A percentile compares a stretch with the other conserved stretches of the same genome.
phyloP scores from a whole-genome alignment of 768 basidiomycete species.

The Trametes maxima region DNA sequence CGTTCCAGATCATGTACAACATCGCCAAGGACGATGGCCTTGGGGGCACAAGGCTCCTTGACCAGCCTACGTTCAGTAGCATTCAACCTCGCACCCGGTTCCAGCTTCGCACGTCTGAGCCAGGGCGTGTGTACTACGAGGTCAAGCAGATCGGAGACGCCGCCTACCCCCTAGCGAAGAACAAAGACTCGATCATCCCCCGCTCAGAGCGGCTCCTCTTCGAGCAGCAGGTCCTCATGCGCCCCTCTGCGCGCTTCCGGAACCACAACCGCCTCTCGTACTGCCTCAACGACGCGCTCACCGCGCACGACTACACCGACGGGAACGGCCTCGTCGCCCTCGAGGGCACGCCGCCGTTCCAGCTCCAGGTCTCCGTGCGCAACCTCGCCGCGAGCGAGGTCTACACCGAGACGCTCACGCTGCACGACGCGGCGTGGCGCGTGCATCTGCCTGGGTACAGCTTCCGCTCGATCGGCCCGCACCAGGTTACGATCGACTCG shows the following conservation, averaged over 20 bases:
- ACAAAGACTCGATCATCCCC: conserved; percentile 63
- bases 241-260: conserved; percentile 82
- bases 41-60: conserved; percentile 70
- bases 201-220: conserved; percentile 71
- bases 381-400: conserved; percentile 73
- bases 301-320: conserved; percentile 51
- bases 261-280: conserved; percentile 66
- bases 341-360: conserved; percentile 87
- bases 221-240: conserved; percentile 81
- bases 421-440: conserved; percentile 63
- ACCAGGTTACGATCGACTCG: conserved; percentile 76
- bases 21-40: conserved; percentile 69
- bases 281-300: conserved; percentile 73
- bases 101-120: conserved; percentile 74
- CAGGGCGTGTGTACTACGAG: conserved; percentile 87
- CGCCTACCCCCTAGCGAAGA: conserved; percentile 77
- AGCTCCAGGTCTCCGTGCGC: conserved; percentile 70
- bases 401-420: conserved; percentile 54
- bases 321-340: conserved; percentile 67
- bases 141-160: conserved; percentile 87
- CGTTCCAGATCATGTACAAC: conserved; percentile 92
- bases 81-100: conserved; percentile 80
- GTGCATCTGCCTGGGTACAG: conserved; percentile 67
- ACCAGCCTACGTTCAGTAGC: conserved; percentile 82
- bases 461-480: conserved; percentile 80